A percentile compares a stretch with the other conserved stretches of the same genome.
Evolutionary conservation across 225 moss, liverwort and hornwort species (phyloP).

Genomic region (Marchantia polymorpha): DNA sequence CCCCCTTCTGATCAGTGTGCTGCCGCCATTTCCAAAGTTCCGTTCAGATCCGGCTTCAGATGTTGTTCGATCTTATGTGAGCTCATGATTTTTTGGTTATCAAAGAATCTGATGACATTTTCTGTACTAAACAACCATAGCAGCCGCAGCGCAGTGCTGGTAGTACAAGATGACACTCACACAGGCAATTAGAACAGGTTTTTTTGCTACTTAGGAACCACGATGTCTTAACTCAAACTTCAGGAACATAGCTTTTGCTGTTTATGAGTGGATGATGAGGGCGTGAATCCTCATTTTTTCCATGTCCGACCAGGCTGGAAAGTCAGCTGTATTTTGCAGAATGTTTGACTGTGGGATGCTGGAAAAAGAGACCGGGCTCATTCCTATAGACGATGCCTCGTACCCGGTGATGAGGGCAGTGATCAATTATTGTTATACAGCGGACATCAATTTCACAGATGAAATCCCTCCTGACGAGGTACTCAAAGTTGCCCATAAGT

Average conservation of each 20-base stretch:
- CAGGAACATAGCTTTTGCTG: background rate
- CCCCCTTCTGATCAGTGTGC: too few species aligned
- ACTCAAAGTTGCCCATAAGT: conserved; percentile 48
- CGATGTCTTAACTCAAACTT: too few species aligned
- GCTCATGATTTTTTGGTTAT: too few species aligned
- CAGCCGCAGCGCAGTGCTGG: too few species aligned
- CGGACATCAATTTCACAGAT: conserved; percentile 39
- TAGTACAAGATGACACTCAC: too few species aligned
- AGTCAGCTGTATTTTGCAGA: conserved; percentile 40
- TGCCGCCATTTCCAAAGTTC: too few species aligned
- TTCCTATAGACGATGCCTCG: conserved; percentile 43
- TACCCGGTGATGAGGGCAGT: conserved; percentile 46
- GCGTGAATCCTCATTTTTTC: background rate
- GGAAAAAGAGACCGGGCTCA: conserved; percentile 41
- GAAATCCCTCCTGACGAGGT: conserved; percentile 45
- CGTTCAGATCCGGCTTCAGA: too few species aligned
- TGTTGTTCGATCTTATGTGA: too few species aligned
- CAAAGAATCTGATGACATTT: too few species aligned
- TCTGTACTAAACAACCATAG: too few species aligned
- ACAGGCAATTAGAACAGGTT: too few species aligned
- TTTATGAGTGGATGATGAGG: background rate
- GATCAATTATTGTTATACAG: conserved; percentile 47
- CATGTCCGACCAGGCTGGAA: conserved; percentile 32
- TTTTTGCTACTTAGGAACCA: too few species aligned
- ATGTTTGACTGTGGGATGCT: conserved; percentile 46